Base-by-base conservation (phyloP, 805 yeast species). In the Spathaspora arborariae region DNA sequence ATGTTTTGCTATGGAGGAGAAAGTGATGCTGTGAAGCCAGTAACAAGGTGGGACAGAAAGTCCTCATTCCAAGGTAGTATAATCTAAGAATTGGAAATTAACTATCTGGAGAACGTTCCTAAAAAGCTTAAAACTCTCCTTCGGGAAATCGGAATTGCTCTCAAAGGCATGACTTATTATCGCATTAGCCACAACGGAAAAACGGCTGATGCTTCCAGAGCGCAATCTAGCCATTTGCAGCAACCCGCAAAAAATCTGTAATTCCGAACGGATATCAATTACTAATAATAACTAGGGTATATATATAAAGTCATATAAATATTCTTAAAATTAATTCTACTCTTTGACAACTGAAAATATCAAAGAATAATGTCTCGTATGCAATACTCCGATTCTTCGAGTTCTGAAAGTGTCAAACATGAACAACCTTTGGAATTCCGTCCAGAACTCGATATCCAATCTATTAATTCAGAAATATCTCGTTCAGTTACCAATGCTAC, bases 391-490 rank as follows among this genome's bases (percentile, higher is more conserved):
- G 35, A 30, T 16, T 30, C 35, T 30, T 30, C 35, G 18, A 30
- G 35, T 30, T 30, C n/a, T 30, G 35, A 30, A 30, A 30, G 15
- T 30, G n/a, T 13, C 35, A 30, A 30, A 30, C 35, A 30, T 15
- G 35, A 30, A 9, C 16, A 30, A 30, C 35, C 35, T n/a, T 30
- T 30, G n/a, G 35, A 30, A 18, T 44, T 47, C 20, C 42, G 27
- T 18, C 45, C 39, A 8, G 48, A 42, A n/a, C 24, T 20, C 20
- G 45, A 43, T 18, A 15, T 16, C 30, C 35, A 20, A 15, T 41
- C 45, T 2, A 44, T 47, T 10, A 30, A 39, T 40, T 42, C 51
- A 22, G 37, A 42, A 2, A 27, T 45, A 18, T 41, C 48, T 4
- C 40, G 19, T 19, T 20, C 39, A 19, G 21, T 20, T 19, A 39